Evolutionary conservation across 805 yeast genomes (phyloP).

Genomic region (Monosporozyma siamensis): DNA sequence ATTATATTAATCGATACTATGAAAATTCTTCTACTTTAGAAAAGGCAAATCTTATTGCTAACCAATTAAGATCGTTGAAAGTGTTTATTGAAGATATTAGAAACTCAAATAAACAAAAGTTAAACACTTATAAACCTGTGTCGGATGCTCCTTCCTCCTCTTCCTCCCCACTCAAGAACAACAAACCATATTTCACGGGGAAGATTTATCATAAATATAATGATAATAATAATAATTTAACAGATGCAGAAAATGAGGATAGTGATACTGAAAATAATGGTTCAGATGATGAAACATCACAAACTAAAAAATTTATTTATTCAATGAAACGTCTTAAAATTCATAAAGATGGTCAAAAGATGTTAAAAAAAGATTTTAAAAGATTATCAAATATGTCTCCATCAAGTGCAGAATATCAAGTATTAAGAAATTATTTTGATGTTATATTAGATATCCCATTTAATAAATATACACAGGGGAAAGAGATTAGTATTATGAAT

Average conservation of each 20-base stretch:
- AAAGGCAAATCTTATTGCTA: constrained; percentile 46
- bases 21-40: constrained; percentile 43
- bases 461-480: constrained; percentile 71
- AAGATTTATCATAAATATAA: background rate
- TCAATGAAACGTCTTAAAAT: constrained; percentile 59
- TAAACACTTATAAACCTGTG: too few relatives aligned
- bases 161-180: background rate
- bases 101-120: constrained; percentile 8
- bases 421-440: constrained; percentile 81
- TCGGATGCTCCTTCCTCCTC: too few relatives aligned
- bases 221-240: background rate
- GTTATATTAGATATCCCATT: constrained; percentile 93
- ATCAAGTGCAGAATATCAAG: constrained; percentile 79
- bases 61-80: constrained; percentile 44
- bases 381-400: constrained; percentile 75
- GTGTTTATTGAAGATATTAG: constrained; percentile 41
- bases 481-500: constrained; percentile 60
- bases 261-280: constrained; percentile 18
- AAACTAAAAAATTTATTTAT: constrained; percentile 70
- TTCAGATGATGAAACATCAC: constrained; percentile 74
- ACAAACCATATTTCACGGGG: background rate
- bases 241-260: background rate
- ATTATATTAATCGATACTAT: constrained; percentile 38
- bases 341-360: constrained; percentile 76
- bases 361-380: constrained; percentile 78